phyloP scores from a whole-genome alignment of 441 rosid species.

The Euphorbia celastroides region DNA sequence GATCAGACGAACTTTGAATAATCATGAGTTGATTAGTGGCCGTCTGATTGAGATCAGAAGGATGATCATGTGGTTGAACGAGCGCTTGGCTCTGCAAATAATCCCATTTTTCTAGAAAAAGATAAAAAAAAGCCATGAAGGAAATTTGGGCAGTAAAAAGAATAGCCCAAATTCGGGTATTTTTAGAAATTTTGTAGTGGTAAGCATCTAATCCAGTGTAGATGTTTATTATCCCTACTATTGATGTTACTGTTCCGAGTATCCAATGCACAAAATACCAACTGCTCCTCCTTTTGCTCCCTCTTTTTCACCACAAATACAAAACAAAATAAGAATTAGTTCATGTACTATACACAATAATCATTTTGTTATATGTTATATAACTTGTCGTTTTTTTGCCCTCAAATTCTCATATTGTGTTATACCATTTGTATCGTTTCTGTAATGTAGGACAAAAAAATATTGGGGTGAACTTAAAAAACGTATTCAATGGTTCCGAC shows the following conservation, averaged over 20 bases:
- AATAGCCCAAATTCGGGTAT: slow-evolving; percentile 49
- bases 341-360: too few species aligned
- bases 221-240: slow-evolving; percentile 66
- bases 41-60: slow-evolving; percentile 11
- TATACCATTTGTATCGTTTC: too few species aligned
- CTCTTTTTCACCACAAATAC: slow-evolving; percentile 29
- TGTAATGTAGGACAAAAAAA: too few species aligned
- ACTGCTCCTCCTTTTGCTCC: slow-evolving; percentile 50
- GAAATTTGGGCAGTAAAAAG: slow-evolving; percentile 69
- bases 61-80: slow-evolving; percentile 9
- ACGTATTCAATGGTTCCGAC: too few species aligned
- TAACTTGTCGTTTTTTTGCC: too few species aligned
- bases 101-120: slow-evolving; percentile 82
- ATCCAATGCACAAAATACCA: slow-evolving; percentile 87
- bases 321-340: background rate
- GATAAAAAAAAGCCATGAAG: slow-evolving; percentile 59
- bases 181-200: slow-evolving; percentile 43
- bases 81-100: slow-evolving; percentile 54
- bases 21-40: slow-evolving; percentile 20
- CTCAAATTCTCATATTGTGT: too few species aligned
- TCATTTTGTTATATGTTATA: too few species aligned
- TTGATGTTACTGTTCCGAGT: slow-evolving; percentile 52
- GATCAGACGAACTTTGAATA: slow-evolving; percentile 16
- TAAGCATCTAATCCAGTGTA: slow-evolving; percentile 76
- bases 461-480: too few species aligned